These are phyloP conservation scores for Prunus mongolica DNA, from an alignment of 306 rosid species.

Conservation along the genomic window DNA sequence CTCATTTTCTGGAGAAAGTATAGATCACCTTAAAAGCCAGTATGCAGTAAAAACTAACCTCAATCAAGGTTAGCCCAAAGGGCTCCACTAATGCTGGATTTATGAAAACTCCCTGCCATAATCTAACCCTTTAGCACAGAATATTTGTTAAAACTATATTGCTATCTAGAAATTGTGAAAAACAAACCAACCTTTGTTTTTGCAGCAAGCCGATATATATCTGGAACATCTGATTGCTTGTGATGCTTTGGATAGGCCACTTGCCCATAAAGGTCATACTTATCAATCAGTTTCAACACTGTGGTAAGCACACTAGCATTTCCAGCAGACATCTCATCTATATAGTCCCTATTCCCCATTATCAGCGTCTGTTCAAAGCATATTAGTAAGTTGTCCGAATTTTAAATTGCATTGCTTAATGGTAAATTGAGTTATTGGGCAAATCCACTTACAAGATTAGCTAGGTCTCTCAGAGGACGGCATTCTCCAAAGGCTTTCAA, in stretches of 20 bases:
- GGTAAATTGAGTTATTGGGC: background rate
- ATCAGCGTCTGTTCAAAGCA: slow-evolving; percentile 57
- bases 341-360: slow-evolving; percentile 86
- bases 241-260: slow-evolving; percentile 95
- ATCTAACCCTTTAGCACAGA: slow-evolving; percentile 20
- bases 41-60: slow-evolving; percentile 45
- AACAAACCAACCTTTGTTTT: slow-evolving; percentile 63
- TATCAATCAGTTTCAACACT: slow-evolving; percentile 76
- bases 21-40: slow-evolving; percentile 11
- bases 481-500: slow-evolving; percentile 88
- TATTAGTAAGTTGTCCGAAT: slow-evolving; percentile 17
- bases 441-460: slow-evolving; percentile 71
- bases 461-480: slow-evolving; percentile 74
- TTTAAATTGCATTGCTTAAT: background rate
- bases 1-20: slow-evolving; percentile 10
- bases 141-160: background rate
- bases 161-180: slow-evolving; percentile 2
- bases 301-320: slow-evolving; percentile 74
- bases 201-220: slow-evolving; percentile 81
- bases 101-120: slow-evolving; percentile 84
- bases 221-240: slow-evolving; percentile 86
- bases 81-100: slow-evolving; percentile 95
- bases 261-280: slow-evolving; percentile 82
- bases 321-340: slow-evolving; percentile 79
- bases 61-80: slow-evolving; percentile 88